A percentile compares a stretch with the other conserved stretches of the same genome.
phyloP scores from a whole-genome alignment of 163 green algal genomes.

The Chlorella variabilis region DNA sequence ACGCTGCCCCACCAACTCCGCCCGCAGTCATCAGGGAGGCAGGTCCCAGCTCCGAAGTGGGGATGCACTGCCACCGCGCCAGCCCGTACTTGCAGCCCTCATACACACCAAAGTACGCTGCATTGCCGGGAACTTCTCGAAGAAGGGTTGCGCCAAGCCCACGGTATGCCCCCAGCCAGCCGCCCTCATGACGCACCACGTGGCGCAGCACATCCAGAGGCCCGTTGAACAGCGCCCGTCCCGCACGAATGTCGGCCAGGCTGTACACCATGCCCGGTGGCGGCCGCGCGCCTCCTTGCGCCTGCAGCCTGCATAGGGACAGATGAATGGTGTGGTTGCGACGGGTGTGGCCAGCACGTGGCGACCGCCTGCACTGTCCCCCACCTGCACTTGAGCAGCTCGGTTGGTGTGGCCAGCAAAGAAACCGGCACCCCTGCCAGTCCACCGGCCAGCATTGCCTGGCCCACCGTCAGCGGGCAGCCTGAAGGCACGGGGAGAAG shows the following conservation, averaged over 20 bases:
- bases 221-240: slow-evolving; percentile 53
- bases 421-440: slow-evolving; percentile 72
- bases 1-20: slow-evolving; percentile 70
- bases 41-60: slow-evolving; percentile 49
- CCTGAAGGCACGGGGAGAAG: slow-evolving; percentile 33
- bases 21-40: slow-evolving; percentile 70
- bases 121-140: slow-evolving; percentile 60
- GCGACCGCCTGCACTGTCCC: too few relatives aligned
- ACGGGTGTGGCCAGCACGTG: too few relatives aligned
- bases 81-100: slow-evolving; percentile 66
- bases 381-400: slow-evolving; percentile 87
- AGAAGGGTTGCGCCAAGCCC: slow-evolving; percentile 70
- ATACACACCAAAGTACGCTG: slow-evolving; percentile 82
- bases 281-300: slow-evolving; percentile 48
- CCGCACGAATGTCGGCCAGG: background rate
- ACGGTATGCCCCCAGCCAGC: slow-evolving; percentile 64
- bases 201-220: slow-evolving; percentile 75
- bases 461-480: slow-evolving; percentile 53
- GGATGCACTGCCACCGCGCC: slow-evolving; percentile 52
- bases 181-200: slow-evolving; percentile 67
- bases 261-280: slow-evolving; percentile 19
- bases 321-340: too few relatives aligned
- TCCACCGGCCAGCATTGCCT: slow-evolving; percentile 66
- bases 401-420: slow-evolving; percentile 83
- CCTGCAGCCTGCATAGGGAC: slow-evolving; percentile 77